These are phyloP conservation scores for Endoconidiophora polonica DNA, from an alignment of 2,329 filamentous ascomycete genomes.

Conservation along the genomic window DNA sequence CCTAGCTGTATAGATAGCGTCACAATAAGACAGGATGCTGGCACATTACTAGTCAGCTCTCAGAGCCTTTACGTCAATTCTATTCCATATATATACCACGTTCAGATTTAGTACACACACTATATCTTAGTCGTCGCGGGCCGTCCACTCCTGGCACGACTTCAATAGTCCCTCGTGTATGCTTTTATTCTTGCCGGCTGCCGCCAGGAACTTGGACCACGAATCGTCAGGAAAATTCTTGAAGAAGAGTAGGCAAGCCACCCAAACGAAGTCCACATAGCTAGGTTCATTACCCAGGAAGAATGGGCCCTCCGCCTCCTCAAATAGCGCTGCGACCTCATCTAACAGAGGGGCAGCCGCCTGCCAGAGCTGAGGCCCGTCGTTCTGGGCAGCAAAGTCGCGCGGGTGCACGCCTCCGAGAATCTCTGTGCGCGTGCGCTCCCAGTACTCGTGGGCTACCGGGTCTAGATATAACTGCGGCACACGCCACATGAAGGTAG, in stretches of 20 bases:
- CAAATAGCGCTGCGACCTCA: slow-evolving; percentile 31
- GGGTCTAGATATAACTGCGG: slow-evolving; percentile 34
- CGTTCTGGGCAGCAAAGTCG: slow-evolving; percentile 16
- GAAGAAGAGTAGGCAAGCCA: slow-evolving; percentile 29
- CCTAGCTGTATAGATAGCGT: too few relatives aligned
- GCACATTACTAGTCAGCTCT: too few relatives aligned
- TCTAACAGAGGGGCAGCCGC: slow-evolving; percentile 17
- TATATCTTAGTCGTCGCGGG: background rate
- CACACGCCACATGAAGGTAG: slow-evolving; percentile 31
- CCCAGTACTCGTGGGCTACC: slow-evolving; percentile 37
- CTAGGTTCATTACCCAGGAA: slow-evolving; percentile 38
- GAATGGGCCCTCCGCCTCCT: slow-evolving; percentile 40
- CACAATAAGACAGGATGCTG: too few relatives aligned
- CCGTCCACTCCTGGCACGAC: slow-evolving; percentile 13
- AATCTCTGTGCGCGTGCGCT: slow-evolving; percentile 29
- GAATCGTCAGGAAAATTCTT: slow-evolving; percentile 21
- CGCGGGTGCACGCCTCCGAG: slow-evolving; percentile 31
- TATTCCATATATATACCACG: too few relatives aligned
- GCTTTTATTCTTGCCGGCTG: slow-evolving; percentile 21
- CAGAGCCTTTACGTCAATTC: too few relatives aligned
- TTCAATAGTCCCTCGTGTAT: slow-evolving; percentile 26
- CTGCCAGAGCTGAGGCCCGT: slow-evolving; percentile 33
- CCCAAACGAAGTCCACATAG: slow-evolving; percentile 43
- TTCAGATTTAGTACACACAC: too few relatives aligned
- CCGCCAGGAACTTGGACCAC: slow-evolving; percentile 22